Evolutionary conservation across 805 yeast species (phyloP), one percentile per base, ranked within the genome.

Genomic region (Yarrowia bubula): DNA sequence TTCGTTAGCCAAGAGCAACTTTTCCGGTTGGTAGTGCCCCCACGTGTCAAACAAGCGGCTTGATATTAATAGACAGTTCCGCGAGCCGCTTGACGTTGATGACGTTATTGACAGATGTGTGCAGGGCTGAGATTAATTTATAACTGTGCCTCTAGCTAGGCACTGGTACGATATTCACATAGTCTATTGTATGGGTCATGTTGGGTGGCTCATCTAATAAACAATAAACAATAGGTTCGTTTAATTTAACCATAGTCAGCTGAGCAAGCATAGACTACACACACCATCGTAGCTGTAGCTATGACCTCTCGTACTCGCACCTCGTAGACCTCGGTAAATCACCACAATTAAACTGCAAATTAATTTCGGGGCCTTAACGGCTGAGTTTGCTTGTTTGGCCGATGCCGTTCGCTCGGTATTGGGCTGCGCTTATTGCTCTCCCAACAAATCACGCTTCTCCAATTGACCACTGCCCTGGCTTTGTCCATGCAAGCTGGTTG

Each of bases 21-120:
- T 70, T 39, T 37, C 71, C 2, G 72, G 71, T 1, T 70, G 73
- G 73, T 70, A 48, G 14, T 22, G 28, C 28, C 28, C 28, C 28
- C 28, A 22, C 28, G 28, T 22, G 28, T 22, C 28, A 22, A 22
- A 5, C 28, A 22, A 22, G 28, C 28, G 28, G 28, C 28, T 22
- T 22, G 28, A 22, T 22, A 22, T 22, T 3, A 22, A 3, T 22
- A 22, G 28, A 22, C 28, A 22, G 28, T 5, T 22, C 28, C 28
- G 28, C 28, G 28, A 22, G 28, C 28, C 28, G 28, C 28, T 22
- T 22, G 28, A 22, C 28, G 28, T 22, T 22, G 5, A 3, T 22
- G 28, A 22, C 28, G 28, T 22, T 22, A 22, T 22, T 22, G 28
- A 22, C 28, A 22, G 28, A 22, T 5, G 28, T 5, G 28, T 22